Evolutionary conservation across 2,329 filamentous ascomycete species (phyloP).

Genomic region (Colletotrichum sansevieriae): DNA sequence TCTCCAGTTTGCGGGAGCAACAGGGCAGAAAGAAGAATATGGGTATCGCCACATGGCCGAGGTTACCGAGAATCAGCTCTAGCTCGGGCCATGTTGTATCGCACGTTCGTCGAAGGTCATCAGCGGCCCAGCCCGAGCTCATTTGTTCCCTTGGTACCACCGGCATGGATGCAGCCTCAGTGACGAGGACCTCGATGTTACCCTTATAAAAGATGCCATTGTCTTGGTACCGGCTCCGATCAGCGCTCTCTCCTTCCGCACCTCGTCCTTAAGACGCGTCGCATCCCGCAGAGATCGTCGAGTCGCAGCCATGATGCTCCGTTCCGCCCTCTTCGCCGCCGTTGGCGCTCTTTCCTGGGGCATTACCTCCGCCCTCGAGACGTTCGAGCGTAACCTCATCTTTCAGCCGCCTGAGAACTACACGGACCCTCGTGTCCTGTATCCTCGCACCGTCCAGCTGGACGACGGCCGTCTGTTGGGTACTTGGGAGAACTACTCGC

Average conservation of each 20-base stretch:
- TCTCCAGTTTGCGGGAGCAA: constrained; percentile 18
- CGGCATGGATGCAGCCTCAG: constrained; percentile 8
- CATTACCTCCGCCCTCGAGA: constrained; percentile 40
- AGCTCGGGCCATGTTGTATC: constrained; percentile 32
- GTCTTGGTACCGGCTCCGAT: neutral
- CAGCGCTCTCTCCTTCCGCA: neutral
- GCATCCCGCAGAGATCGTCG: constrained; percentile 20
- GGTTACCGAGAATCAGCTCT: constrained; percentile 30
- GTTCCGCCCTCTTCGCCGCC: constrained; percentile 37
- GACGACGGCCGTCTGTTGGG: constrained; percentile 61
- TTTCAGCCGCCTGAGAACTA: constrained; percentile 59
- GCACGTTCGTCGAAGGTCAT: constrained; percentile 11
- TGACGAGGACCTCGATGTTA: neutral
- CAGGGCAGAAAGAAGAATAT: neutral
- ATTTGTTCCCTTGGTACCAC: constrained; percentile 1
- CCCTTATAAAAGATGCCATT: constrained; percentile 20
- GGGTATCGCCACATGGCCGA: constrained; percentile 33
- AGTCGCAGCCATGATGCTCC: constrained; percentile 34
- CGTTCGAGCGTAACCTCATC: constrained; percentile 50
- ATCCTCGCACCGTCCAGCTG: constrained; percentile 59
- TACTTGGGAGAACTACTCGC: constrained; percentile 70
- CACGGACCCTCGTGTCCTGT: constrained; percentile 58
- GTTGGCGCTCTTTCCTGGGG: constrained; percentile 29
- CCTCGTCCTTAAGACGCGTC: constrained; percentile 13
- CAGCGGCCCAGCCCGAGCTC: neutral